Evolutionary conservation across 2,329 filamentous ascomycete species (phyloP).

Genomic region (Xylariales sp.): DNA sequence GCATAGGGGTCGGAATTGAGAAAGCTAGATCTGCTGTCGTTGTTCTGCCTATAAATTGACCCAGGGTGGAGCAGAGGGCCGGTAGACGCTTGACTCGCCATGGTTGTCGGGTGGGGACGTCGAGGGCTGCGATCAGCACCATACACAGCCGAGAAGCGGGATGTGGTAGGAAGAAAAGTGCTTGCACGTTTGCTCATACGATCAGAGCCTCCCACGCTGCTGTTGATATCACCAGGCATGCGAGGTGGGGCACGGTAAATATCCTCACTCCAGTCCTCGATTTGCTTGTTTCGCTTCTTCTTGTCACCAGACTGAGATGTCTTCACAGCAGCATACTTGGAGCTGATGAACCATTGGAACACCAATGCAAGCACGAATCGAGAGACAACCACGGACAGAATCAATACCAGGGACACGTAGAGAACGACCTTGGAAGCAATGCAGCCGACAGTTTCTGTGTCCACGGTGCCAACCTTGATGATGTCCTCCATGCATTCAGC

Average conservation of each 20-base stretch:
- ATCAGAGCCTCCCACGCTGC: conserved; percentile 60
- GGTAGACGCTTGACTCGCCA: conserved; percentile 82
- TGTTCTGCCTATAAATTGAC: conserved; percentile 66
- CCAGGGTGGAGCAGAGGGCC: conserved; percentile 67
- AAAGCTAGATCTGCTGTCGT: conserved; percentile 62
- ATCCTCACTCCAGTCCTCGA: conserved; percentile 96
- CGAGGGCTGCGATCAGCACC: conserved; percentile 60
- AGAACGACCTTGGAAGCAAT: conserved; percentile 97
- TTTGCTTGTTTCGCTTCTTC: conserved; percentile 84
- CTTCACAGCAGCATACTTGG: conserved; percentile 77
- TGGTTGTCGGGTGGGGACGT: conserved; percentile 71
- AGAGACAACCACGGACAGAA: conserved; percentile 78
- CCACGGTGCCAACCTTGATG: conserved; percentile 91
- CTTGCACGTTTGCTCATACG: conserved; percentile 76
- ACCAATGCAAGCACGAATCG: conserved; percentile 86
- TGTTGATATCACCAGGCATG: conserved; percentile 69
- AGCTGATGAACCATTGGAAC: conserved; percentile 95
- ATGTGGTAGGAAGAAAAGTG: conserved; percentile 85
- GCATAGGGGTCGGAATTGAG: conserved; percentile 55
- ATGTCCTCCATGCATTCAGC: conserved; percentile 89
- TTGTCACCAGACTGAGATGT: conserved; percentile 78
- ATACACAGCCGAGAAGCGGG: conserved; percentile 89
- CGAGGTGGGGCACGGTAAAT: conserved; percentile 90
- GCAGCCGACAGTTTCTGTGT: conserved; percentile 93
- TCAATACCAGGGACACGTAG: conserved; percentile 88